Evolutionary conservation across 2,329 filamentous ascomycete species (phyloP).

Genomic region (Albifimbria verrucaria): DNA sequence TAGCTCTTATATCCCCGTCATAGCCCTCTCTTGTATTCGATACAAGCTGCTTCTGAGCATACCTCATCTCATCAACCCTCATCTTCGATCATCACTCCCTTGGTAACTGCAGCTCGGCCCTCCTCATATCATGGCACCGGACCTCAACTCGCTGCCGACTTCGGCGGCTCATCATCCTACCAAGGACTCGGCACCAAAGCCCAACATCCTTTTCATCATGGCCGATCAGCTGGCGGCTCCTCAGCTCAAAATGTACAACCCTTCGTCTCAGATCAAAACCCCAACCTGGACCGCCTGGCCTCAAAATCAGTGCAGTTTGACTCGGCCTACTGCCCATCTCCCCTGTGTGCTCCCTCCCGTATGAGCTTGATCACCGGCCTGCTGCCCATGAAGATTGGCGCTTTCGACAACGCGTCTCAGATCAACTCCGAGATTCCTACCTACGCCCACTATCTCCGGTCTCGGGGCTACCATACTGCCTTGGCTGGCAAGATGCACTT

Average conservation of each 20-base stretch:
- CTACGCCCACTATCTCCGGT: constrained; percentile 86
- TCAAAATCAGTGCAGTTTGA: constrained; percentile 84
- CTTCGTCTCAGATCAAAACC: constrained; percentile 88
- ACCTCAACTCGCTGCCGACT: constrained; percentile 67
- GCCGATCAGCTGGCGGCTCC: constrained; percentile 92
- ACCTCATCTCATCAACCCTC: too few relatives aligned
- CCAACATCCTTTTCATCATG: constrained; percentile 75
- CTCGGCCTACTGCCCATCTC: constrained; percentile 90
- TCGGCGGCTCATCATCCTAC: constrained; percentile 37
- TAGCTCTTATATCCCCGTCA: background rate
- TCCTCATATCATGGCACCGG: constrained; percentile 59
- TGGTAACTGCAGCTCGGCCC: too few relatives aligned
- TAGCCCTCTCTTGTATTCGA: too few relatives aligned
- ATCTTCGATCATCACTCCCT: too few relatives aligned
- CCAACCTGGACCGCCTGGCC: constrained; percentile 81
- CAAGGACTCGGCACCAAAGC: constrained; percentile 24
- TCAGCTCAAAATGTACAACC: constrained; percentile 87
- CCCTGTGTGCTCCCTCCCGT: constrained; percentile 85
- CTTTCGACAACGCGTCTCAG: constrained; percentile 87
- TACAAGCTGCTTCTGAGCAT: too few relatives aligned
- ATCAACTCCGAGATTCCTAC: constrained; percentile 83
- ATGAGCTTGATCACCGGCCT: constrained; percentile 95
- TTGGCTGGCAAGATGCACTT: constrained; percentile 98
- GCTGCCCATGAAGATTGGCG: constrained; percentile 85
- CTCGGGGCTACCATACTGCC: constrained; percentile 82